Evolutionary conservation across 768 basidiomycete species (phyloP).

Genomic region (Podaxis sp.): DNA sequence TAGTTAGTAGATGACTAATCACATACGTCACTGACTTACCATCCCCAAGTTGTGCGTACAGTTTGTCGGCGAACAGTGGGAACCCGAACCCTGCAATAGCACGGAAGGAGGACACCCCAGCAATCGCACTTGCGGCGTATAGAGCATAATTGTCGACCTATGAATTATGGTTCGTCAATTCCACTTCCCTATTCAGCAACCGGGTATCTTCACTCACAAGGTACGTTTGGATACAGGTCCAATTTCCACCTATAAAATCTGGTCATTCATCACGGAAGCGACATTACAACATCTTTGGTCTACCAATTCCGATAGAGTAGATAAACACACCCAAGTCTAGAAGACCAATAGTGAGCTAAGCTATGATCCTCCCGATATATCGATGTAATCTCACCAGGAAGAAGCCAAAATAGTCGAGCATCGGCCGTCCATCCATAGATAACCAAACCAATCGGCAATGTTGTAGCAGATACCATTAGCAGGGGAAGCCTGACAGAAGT

Average conservation of each 20-base stretch:
- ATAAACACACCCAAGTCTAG: slow-evolving; percentile 39
- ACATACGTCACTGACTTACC: slow-evolving; percentile 18
- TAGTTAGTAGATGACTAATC: background rate
- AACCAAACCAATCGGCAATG: slow-evolving; percentile 56
- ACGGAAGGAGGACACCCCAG: slow-evolving; percentile 50
- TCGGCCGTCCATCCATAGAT: slow-evolving; percentile 62
- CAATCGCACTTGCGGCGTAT: slow-evolving; percentile 64
- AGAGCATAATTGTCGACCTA: slow-evolving; percentile 69
- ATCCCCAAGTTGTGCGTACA: slow-evolving; percentile 48
- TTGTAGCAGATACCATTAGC: slow-evolving; percentile 44
- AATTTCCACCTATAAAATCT: slow-evolving; percentile 25
- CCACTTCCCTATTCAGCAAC: background rate
- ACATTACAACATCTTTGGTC: background rate
- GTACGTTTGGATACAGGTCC: slow-evolving; percentile 53
- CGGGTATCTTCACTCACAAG: slow-evolving; percentile 38
- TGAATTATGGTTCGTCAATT: slow-evolving; percentile 20
- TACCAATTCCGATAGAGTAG: slow-evolving; percentile 44
- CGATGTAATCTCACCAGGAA: slow-evolving; percentile 35
- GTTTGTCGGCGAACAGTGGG: slow-evolving; percentile 57
- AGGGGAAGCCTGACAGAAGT: slow-evolving; percentile 22
- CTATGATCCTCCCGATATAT: background rate
- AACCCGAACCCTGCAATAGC: slow-evolving; percentile 60
- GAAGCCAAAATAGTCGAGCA: slow-evolving; percentile 50
- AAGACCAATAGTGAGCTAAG: background rate
- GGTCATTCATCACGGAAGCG: background rate